Percentiles rank a stretch among this genome's conserved stretches.
These are phyloP conservation scores for Taiozyma sp. DNA, from an alignment of 1,139 yeast genomes.

Conservation along the genomic window DNA sequence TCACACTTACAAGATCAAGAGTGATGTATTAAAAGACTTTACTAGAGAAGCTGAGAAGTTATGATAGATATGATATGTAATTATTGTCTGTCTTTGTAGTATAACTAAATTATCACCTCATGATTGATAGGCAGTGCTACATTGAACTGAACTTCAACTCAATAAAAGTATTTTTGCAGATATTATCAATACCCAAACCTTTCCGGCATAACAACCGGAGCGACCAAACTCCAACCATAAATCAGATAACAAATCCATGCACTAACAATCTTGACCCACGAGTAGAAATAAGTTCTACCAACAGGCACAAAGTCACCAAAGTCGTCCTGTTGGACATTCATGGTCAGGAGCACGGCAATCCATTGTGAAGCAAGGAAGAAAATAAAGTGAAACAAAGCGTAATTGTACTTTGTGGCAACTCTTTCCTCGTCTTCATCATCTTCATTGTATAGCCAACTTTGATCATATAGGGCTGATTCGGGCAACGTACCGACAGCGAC, in stretches of 20 bases:
- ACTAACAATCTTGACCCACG: constrained; percentile 90
- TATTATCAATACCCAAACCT: constrained; percentile 44
- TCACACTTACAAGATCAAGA: constrained; percentile 72
- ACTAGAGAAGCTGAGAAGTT: constrained; percentile 7
- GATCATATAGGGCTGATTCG: constrained; percentile 79
- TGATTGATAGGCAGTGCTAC: not conserved
- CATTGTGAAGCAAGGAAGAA: constrained; percentile 96
- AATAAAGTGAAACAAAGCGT: constrained; percentile 82
- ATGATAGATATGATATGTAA: not conserved
- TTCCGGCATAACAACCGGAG: constrained; percentile 90
- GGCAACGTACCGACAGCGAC: constrained; percentile 95
- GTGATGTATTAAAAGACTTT: constrained; percentile 55
- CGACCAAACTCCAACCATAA: constrained; percentile 87
- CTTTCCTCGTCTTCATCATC: constrained; percentile 41
- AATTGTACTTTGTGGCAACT: constrained; percentile 74
- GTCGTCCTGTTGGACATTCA: constrained; percentile 82
- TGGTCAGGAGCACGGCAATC: constrained; percentile 89
- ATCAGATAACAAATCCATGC: constrained; percentile 89
- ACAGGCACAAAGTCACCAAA: constrained; percentile 93
- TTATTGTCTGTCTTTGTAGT: not conserved
- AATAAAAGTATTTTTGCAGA: not conserved
- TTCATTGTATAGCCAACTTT: constrained; percentile 53
- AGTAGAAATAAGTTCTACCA: constrained; percentile 91
- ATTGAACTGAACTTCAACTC: not conserved
- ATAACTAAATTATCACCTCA: not conserved